Evolutionary conservation across 352 stramenopile species (phyloP).

Genomic region (Sclerospora graminicola): DNA sequence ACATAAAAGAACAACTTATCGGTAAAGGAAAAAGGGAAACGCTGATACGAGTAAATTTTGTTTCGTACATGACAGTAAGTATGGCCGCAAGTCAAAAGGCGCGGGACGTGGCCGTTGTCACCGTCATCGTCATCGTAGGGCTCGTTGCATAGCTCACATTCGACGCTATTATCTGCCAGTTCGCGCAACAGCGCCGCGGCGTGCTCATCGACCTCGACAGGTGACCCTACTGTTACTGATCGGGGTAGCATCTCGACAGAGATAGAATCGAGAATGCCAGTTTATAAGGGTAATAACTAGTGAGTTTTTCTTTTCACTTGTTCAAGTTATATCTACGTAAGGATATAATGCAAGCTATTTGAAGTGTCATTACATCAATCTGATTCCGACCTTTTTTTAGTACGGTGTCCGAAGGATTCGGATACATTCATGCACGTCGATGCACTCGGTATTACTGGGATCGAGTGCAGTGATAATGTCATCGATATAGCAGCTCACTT

Average conservation of each 20-base stretch:
- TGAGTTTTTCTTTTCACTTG: too few species aligned
- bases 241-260: neutral
- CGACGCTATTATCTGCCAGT: slow-evolving; percentile 64
- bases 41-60: neutral
- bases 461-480: slow-evolving; percentile 57
- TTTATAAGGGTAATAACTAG: too few species aligned
- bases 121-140: slow-evolving; percentile 60
- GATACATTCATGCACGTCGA: slow-evolving; percentile 59
- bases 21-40: neutral
- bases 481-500: slow-evolving; percentile 63
- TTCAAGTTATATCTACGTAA: too few species aligned
- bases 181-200: slow-evolving; percentile 52
- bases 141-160: slow-evolving; percentile 83
- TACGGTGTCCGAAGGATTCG: slow-evolving; percentile 30
- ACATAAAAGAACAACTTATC: slow-evolving; percentile 1
- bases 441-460: slow-evolving; percentile 60
- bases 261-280: slow-evolving; percentile 1
- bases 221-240: slow-evolving; percentile 2
- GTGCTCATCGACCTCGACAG: slow-evolving; percentile 35
- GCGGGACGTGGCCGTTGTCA: slow-evolving; percentile 48
- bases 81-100: slow-evolving; percentile 65
- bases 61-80: slow-evolving; percentile 69
- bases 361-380: too few species aligned
- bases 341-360: too few species aligned
- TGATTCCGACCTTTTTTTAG: too few species aligned